Base-by-base conservation (phyloP, 108 stramenopile genomes). In the Pseudonitzschia multiseries region DNA sequence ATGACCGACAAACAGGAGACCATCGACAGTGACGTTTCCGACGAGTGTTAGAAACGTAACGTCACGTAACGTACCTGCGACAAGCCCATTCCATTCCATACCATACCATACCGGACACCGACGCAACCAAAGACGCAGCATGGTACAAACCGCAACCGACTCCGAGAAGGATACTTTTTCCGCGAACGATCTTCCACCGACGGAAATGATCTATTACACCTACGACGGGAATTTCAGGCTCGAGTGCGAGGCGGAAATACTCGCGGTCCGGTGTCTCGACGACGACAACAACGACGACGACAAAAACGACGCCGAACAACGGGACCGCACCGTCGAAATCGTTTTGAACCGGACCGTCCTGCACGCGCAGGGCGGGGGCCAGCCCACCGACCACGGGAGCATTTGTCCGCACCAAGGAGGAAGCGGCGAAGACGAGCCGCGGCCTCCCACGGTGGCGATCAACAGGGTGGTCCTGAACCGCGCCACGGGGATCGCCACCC, bases 291-390 rank as follows among this genome's bases (percentile, higher is more conserved):
- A 51, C 50, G 10, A 51, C 10, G 10, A 4, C 50, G 10, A 51
- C 3, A 17, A 51, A 1, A n/a, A 56, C 24, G 46, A 14, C 46
- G 13, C 4, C 46, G 46, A 48, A 5, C 1, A 48, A 48, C 46
- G 2, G 46, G 9, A 48, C 4, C 18, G 46, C 18, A 18, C 14
- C 14, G 1, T 18, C 9, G 46, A 48, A 14, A 10, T 56, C 2
- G 13, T 20, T 2, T 22, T 56, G 24, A 56, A 56, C 26, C 13
- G 52, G 22, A 95, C 94, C 13, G 84, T 87, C 18, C 74, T 93
- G 81, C 90, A 95, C 74, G 87, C 92, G 0, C 94, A 92, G 59
- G 94, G 92, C 0, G 94, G 92, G 13, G 94, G 94, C 22, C 94
- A 95, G 68, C 94, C 94, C 0, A 84, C 89, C 1, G 94, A 95